A percentile compares a stretch with the other conserved stretches of the same genome.
Evolutionary conservation across 495 filamentous ascomycete genomes (phyloP).

Genomic region (Pseudevernia furfuracea): DNA sequence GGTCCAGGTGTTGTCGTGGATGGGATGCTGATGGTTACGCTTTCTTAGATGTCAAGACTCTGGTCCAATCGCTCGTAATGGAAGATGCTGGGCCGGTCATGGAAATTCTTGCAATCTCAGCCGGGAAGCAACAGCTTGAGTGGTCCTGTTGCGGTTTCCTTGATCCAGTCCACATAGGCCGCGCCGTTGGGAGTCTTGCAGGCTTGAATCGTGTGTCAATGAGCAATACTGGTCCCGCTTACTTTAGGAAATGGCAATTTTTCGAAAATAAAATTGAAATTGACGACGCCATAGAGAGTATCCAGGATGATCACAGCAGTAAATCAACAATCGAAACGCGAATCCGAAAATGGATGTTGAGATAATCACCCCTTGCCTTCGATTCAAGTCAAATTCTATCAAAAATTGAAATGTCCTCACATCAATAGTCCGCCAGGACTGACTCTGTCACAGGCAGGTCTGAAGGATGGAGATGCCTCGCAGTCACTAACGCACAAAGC

Average conservation of each 20-base stretch:
- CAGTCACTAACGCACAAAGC: slow-evolving; percentile 14
- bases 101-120: neutral
- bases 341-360: neutral
- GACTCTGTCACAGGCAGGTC: slow-evolving; percentile 36
- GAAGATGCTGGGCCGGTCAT: neutral
- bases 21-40: neutral
- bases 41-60: neutral
- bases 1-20: neutral
- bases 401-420: slow-evolving; percentile 31
- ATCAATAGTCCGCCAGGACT: slow-evolving; percentile 37
- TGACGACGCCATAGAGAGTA: too few relatives aligned
- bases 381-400: neutral
- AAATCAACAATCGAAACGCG: neutral
- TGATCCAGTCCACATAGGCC: neutral
- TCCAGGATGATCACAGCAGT: too few relatives aligned
- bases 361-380: neutral
- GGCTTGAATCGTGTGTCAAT: neutral
- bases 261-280: too few relatives aligned
- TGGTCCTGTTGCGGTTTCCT: neutral
- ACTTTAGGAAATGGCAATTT: neutral
- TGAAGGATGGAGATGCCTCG: slow-evolving; percentile 35
- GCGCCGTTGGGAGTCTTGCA: neutral
- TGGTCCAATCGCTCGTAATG: neutral
- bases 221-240: neutral
- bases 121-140: neutral